phyloP scores from a whole-genome alignment of 2,329 filamentous ascomycete genomes.

The Aspergillus clavatus region DNA sequence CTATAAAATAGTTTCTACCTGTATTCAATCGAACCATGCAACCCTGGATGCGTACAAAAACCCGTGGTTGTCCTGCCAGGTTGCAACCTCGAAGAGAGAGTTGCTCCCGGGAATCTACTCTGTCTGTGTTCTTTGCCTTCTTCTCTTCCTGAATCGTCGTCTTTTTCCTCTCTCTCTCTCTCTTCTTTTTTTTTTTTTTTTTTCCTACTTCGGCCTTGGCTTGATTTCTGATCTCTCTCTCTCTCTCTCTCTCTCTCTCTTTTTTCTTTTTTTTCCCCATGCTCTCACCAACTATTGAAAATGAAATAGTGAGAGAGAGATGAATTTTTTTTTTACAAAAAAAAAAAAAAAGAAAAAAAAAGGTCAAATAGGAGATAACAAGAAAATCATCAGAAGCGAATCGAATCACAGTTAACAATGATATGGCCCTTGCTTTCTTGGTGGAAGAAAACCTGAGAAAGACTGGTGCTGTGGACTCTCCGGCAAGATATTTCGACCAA shows the following conservation, averaged over 20 bases:
- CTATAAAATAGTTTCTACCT: too few species aligned
- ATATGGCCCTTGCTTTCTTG: conserved; percentile 17
- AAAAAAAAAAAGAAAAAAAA: conserved; percentile 3
- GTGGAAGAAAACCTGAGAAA: conserved; percentile 16
- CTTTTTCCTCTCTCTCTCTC: too few species aligned
- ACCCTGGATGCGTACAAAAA: conserved; percentile 22
- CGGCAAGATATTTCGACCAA: conserved; percentile 19
- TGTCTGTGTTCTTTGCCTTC: conserved; percentile 1
- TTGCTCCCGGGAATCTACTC: conserved; percentile 2
- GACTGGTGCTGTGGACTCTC: conserved; percentile 14
- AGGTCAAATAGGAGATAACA: conserved; percentile 4
- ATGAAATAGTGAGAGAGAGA: neutral
- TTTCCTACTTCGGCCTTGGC: conserved; percentile 1
- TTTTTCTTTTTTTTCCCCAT: too few species aligned
- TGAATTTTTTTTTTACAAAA: too few species aligned
- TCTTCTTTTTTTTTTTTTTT: conserved; percentile 1
- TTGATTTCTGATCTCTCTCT: conserved; percentile 3
- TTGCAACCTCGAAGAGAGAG: conserved; percentile 9
- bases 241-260: neutral
- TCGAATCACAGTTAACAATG: conserved; percentile 6
- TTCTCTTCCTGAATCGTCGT: too few species aligned
- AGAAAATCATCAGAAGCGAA: conserved; percentile 5
- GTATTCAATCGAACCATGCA: conserved; percentile 18
- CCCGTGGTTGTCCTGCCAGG: conserved; percentile 12
- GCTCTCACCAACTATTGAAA: too few species aligned